phyloP scores from a whole-genome alignment of 441 rosid species.

The Francoa sonchifolia region DNA sequence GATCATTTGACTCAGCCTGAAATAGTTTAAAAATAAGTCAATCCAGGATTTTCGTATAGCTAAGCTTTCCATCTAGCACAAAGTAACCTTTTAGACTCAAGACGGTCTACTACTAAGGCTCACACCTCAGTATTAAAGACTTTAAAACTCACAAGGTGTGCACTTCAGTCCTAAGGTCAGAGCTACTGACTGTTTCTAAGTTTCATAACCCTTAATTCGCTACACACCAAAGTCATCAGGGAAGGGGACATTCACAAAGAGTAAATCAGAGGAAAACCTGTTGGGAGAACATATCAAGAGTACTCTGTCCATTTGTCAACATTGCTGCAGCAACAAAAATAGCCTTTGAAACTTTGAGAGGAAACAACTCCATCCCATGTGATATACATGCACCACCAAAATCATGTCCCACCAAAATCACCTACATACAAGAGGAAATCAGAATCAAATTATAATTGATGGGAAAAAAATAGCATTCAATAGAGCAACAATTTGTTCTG shows the following conservation, averaged over 20 bases:
- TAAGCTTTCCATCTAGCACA: too few species aligned
- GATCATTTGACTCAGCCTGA: conserved; percentile 52
- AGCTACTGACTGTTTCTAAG: too few species aligned
- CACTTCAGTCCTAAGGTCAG: too few species aligned
- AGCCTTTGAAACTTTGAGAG: conserved; percentile 58
- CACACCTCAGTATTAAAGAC: too few species aligned
- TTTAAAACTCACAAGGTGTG: too few species aligned
- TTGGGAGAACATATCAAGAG: conserved; percentile 58
- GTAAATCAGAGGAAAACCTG: conserved; percentile 34
- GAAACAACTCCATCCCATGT: conserved; percentile 75
- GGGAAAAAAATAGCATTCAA: not conserved
- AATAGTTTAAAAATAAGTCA: conserved; percentile 12
- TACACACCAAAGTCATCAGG: not conserved
- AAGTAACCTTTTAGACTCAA: too few species aligned
- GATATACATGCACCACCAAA: conserved; percentile 87
- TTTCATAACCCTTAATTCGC: too few species aligned
- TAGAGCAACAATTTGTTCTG: not conserved
- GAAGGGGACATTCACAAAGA: too few species aligned
- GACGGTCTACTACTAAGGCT: too few species aligned
- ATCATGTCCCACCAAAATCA: conserved; percentile 85
- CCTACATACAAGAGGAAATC: conserved; percentile 30
- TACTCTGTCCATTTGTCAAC: conserved; percentile 59
- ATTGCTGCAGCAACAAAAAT: conserved; percentile 72
- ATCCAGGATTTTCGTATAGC: conserved; percentile 1
- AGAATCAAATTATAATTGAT: not conserved